phyloP scores from a whole-genome alignment of 1,284 basidiomycete species.

The Wallemia ichthyophaga region DNA sequence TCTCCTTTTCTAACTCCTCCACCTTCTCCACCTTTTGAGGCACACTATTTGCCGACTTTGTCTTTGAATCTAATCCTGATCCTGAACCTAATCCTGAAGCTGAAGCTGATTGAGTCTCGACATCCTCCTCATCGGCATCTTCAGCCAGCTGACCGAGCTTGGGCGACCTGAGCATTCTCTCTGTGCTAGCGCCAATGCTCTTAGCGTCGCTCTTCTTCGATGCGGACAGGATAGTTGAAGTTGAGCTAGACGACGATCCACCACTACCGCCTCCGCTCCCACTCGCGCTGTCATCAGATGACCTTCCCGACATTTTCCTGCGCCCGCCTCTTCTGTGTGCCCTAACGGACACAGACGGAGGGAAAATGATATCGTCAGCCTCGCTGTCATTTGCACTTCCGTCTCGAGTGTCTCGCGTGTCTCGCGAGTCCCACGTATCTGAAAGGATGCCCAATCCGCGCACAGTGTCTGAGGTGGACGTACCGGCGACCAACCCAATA shows the following conservation, averaged over 20 bases:
- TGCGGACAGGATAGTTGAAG: background rate
- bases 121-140: background rate
- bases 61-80: background rate
- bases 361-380: background rate
- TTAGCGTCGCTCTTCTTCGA: background rate
- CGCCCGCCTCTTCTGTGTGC: background rate
- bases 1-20: too few species aligned
- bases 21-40: too few species aligned
- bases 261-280: too few species aligned
- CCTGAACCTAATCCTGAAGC: too few species aligned
- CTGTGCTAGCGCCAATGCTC: background rate
- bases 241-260: background rate
- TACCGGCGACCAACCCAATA: background rate
- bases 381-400: background rate
- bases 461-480: background rate
- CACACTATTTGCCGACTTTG: background rate
- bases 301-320: background rate
- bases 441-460: background rate
- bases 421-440: background rate
- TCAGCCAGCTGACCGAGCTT: background rate
- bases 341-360: background rate
- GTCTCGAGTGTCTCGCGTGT: too few species aligned
- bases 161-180: background rate
- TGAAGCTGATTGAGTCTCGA: background rate
- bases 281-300: background rate